These are phyloP conservation scores for Leccinum rimulosum DNA, from an alignment of 768 basidiomycete species.

Conservation along the genomic window DNA sequence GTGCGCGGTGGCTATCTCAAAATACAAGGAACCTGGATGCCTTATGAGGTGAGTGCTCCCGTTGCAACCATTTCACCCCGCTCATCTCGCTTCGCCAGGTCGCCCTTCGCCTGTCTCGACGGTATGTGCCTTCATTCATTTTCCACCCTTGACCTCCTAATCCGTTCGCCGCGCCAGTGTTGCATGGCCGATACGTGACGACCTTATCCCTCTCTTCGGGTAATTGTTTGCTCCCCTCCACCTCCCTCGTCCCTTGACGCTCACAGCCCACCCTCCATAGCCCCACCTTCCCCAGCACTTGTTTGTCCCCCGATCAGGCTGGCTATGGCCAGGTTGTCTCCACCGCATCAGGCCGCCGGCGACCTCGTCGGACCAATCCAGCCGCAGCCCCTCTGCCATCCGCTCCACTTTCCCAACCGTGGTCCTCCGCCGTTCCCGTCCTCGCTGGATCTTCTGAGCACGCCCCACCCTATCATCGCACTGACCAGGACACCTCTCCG, in stretches of 20 bases:
- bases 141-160: constrained; percentile 10
- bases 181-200: constrained; percentile 85
- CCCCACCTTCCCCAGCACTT: constrained; percentile 80
- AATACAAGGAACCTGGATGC: constrained; percentile 95
- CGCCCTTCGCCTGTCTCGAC: constrained; percentile 73
- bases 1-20: constrained; percentile 88
- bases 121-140: constrained; percentile 46
- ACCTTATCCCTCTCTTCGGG: constrained; percentile 88
- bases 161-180: constrained; percentile 53
- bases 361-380: constrained; percentile 53
- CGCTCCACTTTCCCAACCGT: constrained; percentile 37
- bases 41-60: constrained; percentile 64
- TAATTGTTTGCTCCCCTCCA: constrained; percentile 32
- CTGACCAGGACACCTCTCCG: constrained; percentile 25
- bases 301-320: constrained; percentile 80
- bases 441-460: constrained; percentile 26
- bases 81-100: constrained; percentile 47
- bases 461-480: constrained; percentile 22
- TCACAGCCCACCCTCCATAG: constrained; percentile 39
- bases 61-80: constrained; percentile 1
- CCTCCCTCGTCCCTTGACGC: not conserved
- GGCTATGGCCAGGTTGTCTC: constrained; percentile 84
- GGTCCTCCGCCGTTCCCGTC: constrained; percentile 48
- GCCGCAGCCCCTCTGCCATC: constrained; percentile 32
- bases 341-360: constrained; percentile 55